Conservation (phyloP, 148 eudicot species). For the Euryodendron excelsum region DNA sequence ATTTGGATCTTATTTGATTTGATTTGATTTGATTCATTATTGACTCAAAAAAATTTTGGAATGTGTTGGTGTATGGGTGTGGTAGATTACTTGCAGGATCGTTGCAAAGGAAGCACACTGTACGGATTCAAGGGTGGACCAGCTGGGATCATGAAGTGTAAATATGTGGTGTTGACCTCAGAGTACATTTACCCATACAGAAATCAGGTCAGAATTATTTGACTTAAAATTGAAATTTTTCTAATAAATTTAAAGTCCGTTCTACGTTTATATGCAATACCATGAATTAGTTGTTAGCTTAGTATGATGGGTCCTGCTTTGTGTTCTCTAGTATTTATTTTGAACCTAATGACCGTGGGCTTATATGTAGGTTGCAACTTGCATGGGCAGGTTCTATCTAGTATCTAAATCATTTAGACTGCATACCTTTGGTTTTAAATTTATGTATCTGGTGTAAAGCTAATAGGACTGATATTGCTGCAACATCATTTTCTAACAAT, state of each 20-base stretch:
- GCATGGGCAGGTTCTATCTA: no score
- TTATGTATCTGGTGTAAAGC: no score
- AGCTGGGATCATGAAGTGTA: slow-evolving; percentile 97
- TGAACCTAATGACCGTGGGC: no score
- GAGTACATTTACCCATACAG: slow-evolving; percentile 69
- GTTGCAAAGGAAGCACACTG: slow-evolving; percentile 72
- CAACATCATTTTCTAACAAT: no score
- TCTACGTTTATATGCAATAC: not conserved
- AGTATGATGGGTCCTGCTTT: no score
- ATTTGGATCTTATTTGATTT: not conserved
- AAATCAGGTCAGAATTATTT: no score
- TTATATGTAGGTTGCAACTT: no score
- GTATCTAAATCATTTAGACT: no score
- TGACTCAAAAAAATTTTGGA: not conserved
- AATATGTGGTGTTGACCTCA: slow-evolving; percentile 67
- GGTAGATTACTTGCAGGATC: slow-evolving; percentile 86
- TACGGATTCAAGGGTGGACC: slow-evolving; percentile 97
- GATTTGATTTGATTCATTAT: not conserved
- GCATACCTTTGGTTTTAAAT: no score
- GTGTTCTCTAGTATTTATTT: no score
- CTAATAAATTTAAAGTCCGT: not conserved
- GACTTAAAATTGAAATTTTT: no score
- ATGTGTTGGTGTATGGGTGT: not conserved
- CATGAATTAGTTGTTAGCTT: not conserved
- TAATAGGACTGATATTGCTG: no score